These are phyloP conservation scores for Hortaea werneckii DNA, from an alignment of 2,329 filamentous ascomycete genomes.

Conservation along the genomic window DNA sequence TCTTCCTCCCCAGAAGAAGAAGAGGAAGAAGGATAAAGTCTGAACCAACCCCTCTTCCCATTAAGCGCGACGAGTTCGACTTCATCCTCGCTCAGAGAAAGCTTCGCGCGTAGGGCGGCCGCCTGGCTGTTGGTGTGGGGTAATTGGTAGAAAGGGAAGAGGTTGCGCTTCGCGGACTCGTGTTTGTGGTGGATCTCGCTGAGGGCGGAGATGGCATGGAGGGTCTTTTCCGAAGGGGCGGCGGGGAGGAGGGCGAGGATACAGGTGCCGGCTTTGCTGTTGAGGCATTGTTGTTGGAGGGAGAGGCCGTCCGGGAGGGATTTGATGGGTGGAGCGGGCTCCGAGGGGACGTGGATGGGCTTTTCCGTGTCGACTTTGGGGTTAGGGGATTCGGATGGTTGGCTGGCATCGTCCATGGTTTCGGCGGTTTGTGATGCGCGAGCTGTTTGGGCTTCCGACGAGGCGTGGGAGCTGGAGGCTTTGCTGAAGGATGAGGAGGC, in stretches of 20 bases:
- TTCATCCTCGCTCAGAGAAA: constrained; percentile 46
- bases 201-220: constrained; percentile 47
- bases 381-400: constrained; percentile 46
- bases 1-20: no score
- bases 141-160: constrained; percentile 78
- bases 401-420: constrained; percentile 37
- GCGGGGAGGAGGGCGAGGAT: constrained; percentile 61
- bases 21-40: constrained; percentile 43
- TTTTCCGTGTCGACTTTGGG: constrained; percentile 38
- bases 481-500: constrained; percentile 41
- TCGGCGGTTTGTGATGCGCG: constrained; percentile 41
- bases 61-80: constrained; percentile 75
- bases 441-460: constrained; percentile 37
- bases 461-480: constrained; percentile 42
- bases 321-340: constrained; percentile 51
- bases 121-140: constrained; percentile 52
- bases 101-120: constrained; percentile 45
- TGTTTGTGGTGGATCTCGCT: constrained; percentile 70
- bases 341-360: constrained; percentile 40
- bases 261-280: constrained; percentile 68
- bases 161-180: constrained; percentile 50
- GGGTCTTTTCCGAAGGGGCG: constrained; percentile 26
- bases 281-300: constrained; percentile 62
- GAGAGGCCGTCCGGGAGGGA: constrained; percentile 54
- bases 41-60: constrained; percentile 77